These are phyloP conservation scores for Corinectria fuckeliana DNA, from an alignment of 2,329 filamentous ascomycete genomes.

Conservation along the genomic window DNA sequence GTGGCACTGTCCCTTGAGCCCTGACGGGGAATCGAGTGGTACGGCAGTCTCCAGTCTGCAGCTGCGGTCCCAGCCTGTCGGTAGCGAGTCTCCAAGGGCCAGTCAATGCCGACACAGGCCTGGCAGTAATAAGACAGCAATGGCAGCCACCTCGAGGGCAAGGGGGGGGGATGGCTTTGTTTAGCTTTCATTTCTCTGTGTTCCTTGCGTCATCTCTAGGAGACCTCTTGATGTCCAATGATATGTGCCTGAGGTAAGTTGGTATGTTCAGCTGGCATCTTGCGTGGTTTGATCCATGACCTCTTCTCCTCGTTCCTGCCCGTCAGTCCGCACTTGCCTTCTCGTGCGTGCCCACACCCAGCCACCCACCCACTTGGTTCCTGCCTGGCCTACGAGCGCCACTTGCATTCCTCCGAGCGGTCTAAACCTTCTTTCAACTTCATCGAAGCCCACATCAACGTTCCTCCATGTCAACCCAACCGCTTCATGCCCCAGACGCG, in stretches of 20 bases:
- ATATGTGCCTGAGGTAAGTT: background rate
- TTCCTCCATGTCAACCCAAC: background rate
- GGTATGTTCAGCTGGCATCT: background rate
- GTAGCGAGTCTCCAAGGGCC: conserved; percentile 30
- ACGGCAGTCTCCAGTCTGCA: conserved; percentile 25
- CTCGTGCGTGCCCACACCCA: conserved; percentile 3
- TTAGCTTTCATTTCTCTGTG: conserved; percentile 7
- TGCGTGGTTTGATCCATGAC: background rate
- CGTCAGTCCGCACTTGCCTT: conserved; percentile 10
- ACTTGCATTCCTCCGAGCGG: conserved; percentile 23
- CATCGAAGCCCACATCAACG: background rate
- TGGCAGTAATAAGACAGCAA: conserved; percentile 29
- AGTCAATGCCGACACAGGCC: conserved; percentile 27
- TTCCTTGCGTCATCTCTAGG: background rate
- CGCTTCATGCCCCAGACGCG: background rate
- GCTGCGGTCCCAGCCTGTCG: conserved; percentile 30
- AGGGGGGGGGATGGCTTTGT: conserved; percentile 7
- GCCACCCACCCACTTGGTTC: conserved; percentile 20
- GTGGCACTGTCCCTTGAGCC: conserved; percentile 16
- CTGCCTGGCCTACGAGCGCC: conserved; percentile 32
- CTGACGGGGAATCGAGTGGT: conserved; percentile 23
- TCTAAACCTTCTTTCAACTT: conserved; percentile 36
- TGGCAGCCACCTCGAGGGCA: conserved; percentile 24
- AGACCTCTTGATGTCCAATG: background rate
- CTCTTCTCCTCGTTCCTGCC: conserved; percentile 7